These are phyloP conservation scores for Kodamaea leandrae DNA, from an alignment of 805 yeast species.

Conservation along the genomic window DNA sequence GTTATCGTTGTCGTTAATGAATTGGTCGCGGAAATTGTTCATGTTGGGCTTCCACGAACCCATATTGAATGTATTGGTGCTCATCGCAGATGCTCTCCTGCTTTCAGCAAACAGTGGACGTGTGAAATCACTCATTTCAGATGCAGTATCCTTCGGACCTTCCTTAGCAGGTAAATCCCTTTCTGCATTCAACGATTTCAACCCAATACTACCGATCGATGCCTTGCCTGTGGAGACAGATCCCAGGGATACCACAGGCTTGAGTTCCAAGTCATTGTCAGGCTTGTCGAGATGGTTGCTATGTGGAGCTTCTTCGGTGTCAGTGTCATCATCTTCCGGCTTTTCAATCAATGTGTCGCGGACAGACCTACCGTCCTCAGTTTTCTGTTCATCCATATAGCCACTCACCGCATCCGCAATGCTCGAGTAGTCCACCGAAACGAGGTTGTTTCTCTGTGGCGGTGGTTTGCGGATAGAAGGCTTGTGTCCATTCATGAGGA, in stretches of 20 bases:
- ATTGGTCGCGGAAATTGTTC: slow-evolving; percentile 45
- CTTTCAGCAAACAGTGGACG: slow-evolving; percentile 3
- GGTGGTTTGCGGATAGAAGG: slow-evolving; percentile 41
- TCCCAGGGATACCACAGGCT: slow-evolving; percentile 14
- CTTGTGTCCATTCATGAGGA: slow-evolving; percentile 25
- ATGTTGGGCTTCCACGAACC: slow-evolving; percentile 64
- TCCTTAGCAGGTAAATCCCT: neutral
- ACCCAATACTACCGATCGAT: slow-evolving; percentile 14
- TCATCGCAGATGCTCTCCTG: slow-evolving; percentile 34
- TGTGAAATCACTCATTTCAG: neutral
- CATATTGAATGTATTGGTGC: slow-evolving; percentile 37
- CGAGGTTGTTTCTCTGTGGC: slow-evolving; percentile 18
- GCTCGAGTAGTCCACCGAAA: slow-evolving; percentile 27
- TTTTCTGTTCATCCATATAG: slow-evolving; percentile 22
- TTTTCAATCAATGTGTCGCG: slow-evolving; percentile 7
- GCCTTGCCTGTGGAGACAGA: slow-evolving; percentile 19
- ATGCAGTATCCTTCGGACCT: neutral
- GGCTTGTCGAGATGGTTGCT: slow-evolving; percentile 1
- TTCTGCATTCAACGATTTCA: neutral
- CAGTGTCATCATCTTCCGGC: neutral
- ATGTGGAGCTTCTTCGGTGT: neutral
- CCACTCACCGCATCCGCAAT: slow-evolving; percentile 35
- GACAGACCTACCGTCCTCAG: too few species aligned
- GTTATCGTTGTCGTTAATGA: slow-evolving; percentile 44
- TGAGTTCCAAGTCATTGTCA: slow-evolving; percentile 8